phyloP scores from a whole-genome alignment of 495 filamentous ascomycete genomes.

The Trichoderma parareesei region DNA sequence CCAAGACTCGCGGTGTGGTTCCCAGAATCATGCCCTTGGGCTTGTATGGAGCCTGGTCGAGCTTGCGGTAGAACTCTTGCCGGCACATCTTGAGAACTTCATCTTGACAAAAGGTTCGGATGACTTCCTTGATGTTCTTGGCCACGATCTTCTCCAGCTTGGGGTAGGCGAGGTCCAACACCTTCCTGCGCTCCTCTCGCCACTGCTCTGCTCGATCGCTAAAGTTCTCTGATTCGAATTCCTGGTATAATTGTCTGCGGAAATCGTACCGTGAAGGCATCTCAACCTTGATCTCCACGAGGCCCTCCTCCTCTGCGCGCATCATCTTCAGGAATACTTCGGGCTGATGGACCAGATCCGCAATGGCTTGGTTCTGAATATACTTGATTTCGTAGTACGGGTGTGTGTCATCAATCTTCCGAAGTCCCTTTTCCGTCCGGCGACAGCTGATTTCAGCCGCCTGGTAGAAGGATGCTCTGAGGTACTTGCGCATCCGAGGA shows the following conservation, averaged over 20 bases:
- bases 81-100: conserved; percentile 73
- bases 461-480: conserved; percentile 73
- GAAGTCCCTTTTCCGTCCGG: conserved; percentile 89
- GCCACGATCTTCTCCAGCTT: conserved; percentile 80
- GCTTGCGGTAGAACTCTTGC: conserved; percentile 72
- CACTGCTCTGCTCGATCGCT: conserved; percentile 93
- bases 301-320: conserved; percentile 86
- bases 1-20: conserved; percentile 77
- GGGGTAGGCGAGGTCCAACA: conserved; percentile 67
- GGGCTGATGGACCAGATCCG: conserved; percentile 69
- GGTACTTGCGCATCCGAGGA: conserved; percentile 81
- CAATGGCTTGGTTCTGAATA: conserved; percentile 74
- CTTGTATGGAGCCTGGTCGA: conserved; percentile 94
- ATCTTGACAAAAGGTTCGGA: conserved; percentile 87
- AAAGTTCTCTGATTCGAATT: conserved; percentile 86
- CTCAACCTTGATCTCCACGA: conserved; percentile 73
- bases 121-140: conserved; percentile 85
- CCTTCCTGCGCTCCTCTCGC: conserved; percentile 79
- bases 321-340: conserved; percentile 93
- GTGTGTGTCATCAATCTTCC: conserved; percentile 88
- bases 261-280: conserved; percentile 69
- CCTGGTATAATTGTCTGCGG: conserved; percentile 61
- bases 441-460: conserved; percentile 75
- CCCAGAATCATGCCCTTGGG: conserved; percentile 89
- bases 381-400: conserved; percentile 99